These are phyloP conservation scores for Rhodocollybia butyracea DNA, from an alignment of 768 basidiomycete species.

Conservation along the genomic window DNA sequence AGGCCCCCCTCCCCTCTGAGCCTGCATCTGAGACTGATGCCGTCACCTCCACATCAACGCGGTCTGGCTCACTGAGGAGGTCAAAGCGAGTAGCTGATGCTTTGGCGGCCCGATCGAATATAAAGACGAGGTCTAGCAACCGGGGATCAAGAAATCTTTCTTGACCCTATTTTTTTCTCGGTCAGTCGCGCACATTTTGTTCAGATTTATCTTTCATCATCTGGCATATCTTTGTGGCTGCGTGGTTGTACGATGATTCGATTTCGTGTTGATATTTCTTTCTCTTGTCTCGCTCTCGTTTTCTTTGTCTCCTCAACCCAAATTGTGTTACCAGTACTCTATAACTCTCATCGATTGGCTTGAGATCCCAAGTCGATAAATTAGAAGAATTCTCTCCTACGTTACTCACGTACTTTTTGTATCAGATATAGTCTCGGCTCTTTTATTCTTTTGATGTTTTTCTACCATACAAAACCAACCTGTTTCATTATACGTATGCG, in stretches of 20 bases:
- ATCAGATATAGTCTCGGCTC: constrained; percentile 28
- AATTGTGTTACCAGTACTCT: background rate
- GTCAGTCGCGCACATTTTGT: background rate
- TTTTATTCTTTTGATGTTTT: background rate
- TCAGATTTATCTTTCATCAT: background rate
- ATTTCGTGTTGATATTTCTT: background rate
- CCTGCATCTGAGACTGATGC: background rate
- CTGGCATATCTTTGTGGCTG: too few species aligned
- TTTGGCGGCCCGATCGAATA: constrained; percentile 40
- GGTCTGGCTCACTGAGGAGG: constrained; percentile 42
- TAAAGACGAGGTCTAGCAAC: constrained; percentile 1
- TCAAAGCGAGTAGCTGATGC: constrained; percentile 70
- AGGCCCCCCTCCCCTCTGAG: background rate
- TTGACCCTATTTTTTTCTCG: background rate
- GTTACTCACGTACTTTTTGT: constrained; percentile 15
- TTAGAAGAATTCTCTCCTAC: too few species aligned
- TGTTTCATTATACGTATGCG: constrained; percentile 3
- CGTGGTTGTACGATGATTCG: background rate
- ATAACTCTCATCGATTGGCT: too few species aligned
- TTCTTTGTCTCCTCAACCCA: background rate
- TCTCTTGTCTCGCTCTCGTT: background rate
- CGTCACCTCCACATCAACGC: background rate
- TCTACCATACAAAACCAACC: constrained; percentile 14
- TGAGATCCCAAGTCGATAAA: too few species aligned
- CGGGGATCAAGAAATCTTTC: background rate